Conservation (phyloP, 2,329 filamentous ascomycete species). For the Trichophyton equinum region DNA sequence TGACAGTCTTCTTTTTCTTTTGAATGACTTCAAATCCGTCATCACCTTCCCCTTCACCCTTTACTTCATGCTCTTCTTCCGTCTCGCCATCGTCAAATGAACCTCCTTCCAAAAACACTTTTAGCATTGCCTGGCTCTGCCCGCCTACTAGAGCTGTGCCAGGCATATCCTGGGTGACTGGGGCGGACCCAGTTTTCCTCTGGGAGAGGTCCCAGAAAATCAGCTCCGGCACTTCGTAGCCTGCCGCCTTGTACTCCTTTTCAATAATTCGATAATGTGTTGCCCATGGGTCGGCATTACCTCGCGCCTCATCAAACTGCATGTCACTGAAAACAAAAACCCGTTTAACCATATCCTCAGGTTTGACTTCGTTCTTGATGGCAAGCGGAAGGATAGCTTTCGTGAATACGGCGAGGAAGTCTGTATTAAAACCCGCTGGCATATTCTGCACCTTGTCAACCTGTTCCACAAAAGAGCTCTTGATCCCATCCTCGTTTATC, state of each 20-base stretch:
- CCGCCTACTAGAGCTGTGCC: conserved; percentile 12
- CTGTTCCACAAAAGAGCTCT: conserved; percentile 31
- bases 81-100: conserved; percentile 19
- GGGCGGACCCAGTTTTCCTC: background rate
- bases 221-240: conserved; percentile 48
- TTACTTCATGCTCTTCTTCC: conserved; percentile 19
- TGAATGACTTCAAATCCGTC: conserved; percentile 13
- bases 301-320: conserved; percentile 40
- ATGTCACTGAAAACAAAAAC: conserved; percentile 51
- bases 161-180: conserved; percentile 9
- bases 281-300: conserved; percentile 23
- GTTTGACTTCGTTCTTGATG: conserved; percentile 36
- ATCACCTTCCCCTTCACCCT: conserved; percentile 13
- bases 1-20: conserved; percentile 25
- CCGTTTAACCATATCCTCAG: conserved; percentile 49
- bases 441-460: conserved; percentile 13
- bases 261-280: conserved; percentile 42
- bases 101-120: conserved; percentile 43
- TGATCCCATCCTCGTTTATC: conserved; percentile 18
- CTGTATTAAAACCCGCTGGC: conserved; percentile 36
- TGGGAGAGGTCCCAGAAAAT: conserved; percentile 22
- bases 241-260: conserved; percentile 33
- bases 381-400: conserved; percentile 45
- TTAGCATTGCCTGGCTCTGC: conserved; percentile 40
- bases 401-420: conserved; percentile 45